Base-by-base conservation (phyloP, 257 asterid species). In the Nicotiana otophora region DNA sequence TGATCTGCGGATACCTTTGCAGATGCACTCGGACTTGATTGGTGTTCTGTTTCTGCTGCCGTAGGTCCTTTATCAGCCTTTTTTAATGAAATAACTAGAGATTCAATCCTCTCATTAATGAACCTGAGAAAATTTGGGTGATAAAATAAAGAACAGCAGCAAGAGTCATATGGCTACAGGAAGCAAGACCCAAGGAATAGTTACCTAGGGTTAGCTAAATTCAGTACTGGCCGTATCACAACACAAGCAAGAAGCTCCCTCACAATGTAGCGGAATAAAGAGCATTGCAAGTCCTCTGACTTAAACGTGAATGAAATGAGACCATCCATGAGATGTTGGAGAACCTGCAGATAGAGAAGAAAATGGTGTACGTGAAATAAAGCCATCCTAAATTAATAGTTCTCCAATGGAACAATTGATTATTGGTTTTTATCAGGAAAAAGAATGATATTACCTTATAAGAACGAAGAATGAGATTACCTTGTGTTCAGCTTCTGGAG, bases 401-500 rank as follows among this genome's bases (percentile, higher is more conserved):
- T 66, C 58, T 65, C 17, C 8, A 42, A 81, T 11, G 67, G 54
- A 66, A 51, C 78, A 67, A 60, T 5, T 16, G 46, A 51, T 51
- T 75, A 51, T 51, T 75, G 63, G 12, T 28, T 51, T 28, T 75
- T 20, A 48, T 16, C 2, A 26, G 63, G 30, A 12, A 51, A 75
- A 81, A 83, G 79, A 79, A 81, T 42, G 51, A 42, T 42, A 42
- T 9, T 42, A 42, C 51, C 51, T 75, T 20, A 48, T 28, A 28
- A 26, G 63, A 51, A 12, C 16, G 28, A 81, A 84, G 77, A 79
- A 82, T 83, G 68, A 84, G 82, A 54, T 63, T 81, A 96, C 99
- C 98, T 92, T 93, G 89, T 96, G 98, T 95, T 94, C 98, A 84
- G 98, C 93, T 90, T 96, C 98, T 80, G 97, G 88, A 85, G 98